Evolutionary conservation across 441 rosid genomes (phyloP), one percentile per base, ranked within the genome.

Genomic region (Hura crepitans): DNA sequence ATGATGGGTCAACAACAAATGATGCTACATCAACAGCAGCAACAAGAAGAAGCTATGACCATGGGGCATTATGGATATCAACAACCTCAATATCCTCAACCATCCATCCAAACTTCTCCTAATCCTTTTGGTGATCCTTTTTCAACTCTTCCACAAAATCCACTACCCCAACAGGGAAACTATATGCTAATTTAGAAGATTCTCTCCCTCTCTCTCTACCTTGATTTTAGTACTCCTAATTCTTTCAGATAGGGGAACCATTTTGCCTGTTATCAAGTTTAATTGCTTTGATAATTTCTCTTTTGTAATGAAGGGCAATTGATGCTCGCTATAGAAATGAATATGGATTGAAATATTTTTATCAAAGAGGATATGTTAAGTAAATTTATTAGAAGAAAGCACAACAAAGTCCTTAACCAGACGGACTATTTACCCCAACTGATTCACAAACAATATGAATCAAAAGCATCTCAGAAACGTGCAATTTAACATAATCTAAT

Each of bases 61-160:
- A 78, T 80, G 84, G 78, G 73, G 37, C 81, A 84, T 3, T 77
- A 70, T 22, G 82, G 81, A 31, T 51, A 66, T 35, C 85, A 85
- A 27, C 79, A 84, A 22, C 77, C 68, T 47, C 83, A 81, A 7
- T 62, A 77, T 78, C 76, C 68, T 35, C 81, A n/a, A n/a, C n/a
- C n/a, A n/a, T n/a, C n/a, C n/a, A n/a, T 55, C 37, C 85, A 71
- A 5, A 73, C 50, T 65, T 17, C 81, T 73, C 51, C 83, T 42
- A 92, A 92, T 72, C 98, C 98, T 49, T 92, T 92, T 63, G 95
- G 87, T 18, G 95, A 89, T 71, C 72, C 85, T 61, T 79, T 84
- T 73, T 71, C 76, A 6, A 69, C 67, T 37, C 70, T 77, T 59
- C 82, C 86, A 6, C 84, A 81, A 0, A 64, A 51, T 64, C 53